Evolutionary conservation across 2,329 filamentous ascomycete genomes (phyloP), one percentile per base, ranked within the genome.

Genomic region (Cladosporium cucumerinum): DNA sequence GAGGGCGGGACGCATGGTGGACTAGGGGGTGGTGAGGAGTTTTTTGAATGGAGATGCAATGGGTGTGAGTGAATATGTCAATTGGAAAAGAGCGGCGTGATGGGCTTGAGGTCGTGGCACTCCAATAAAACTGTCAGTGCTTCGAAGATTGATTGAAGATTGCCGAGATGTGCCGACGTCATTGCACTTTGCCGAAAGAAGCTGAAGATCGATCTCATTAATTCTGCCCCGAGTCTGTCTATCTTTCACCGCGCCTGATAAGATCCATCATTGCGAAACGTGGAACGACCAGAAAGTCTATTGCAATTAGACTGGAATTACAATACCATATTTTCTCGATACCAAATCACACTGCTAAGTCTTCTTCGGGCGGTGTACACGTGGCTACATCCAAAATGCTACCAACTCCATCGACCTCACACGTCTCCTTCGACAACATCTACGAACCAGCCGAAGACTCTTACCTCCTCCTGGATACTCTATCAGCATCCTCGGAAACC

Each of bases 381-480:
- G 36, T 43, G 36, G 16, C 36, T 43, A 43, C 36, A 18, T n/a
- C 21, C 11, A 57, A 57, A 25, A 97, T 97, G 93, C 86, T 99
- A 30, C 93, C 94, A 11, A 99, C 95, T 0, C 95, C 95, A 16
- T 91, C 92, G 65, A 99, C 95, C 2, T 91, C 91, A 25, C 95
- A 99, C 80, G 91, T 98, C 66, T 86, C 89, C 63, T 96, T 93
- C 79, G 86, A 91, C 76, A 87, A 89, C 63, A 89, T 98, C 71
- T 99, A 99, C 79, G 93, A 97, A 75, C 95, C 95, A 39, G 90
- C 94, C 12, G 95, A 99, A 79, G 95, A 99, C 80, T 97, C 93
- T 5, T 99, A 92, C 75, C 86, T 99, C 52, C 85, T 99, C 57
- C 86, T 99, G 32, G 94, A 99, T 79, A 96, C 93, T 0, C 85